Evolutionary conservation across 768 basidiomycete species (phyloP), one percentile per base, ranked within the genome.

Genomic region (Rubroboletus pulcherrimus): DNA sequence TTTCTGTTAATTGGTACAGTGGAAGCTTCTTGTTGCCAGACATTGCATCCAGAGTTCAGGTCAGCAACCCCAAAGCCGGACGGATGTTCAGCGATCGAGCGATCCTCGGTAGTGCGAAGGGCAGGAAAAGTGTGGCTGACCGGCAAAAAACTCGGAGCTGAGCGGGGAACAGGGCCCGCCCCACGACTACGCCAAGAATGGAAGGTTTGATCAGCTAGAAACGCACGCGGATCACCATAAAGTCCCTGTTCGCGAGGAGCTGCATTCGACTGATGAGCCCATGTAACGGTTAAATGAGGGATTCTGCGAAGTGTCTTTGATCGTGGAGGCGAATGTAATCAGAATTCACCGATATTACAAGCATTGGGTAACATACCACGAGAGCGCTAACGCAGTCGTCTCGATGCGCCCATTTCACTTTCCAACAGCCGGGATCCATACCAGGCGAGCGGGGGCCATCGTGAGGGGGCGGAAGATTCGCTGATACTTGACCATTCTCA

Each of bases 341-440:
- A 59, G 53, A 19, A 45, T 44, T 42, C 24, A n/a, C n/a, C 5
- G 43, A 10, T 31, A 37, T 43, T n/a, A 45, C 7, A 42, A 31
- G 19, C 11, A 17, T 33, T 21, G 31, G 17, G n/a, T 46, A 17
- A 68, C 74, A 53, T 66, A 89, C 90, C 80, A 82, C 81, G 45
- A 89, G 74, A 24, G 90, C 90, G 57, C 74, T 81, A 40, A 90
- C 79, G 56, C 85, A 87, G 60, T 92, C 85, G 56, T 89, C 85
- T 41, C 90, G 78, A 67, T 88, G 82, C 29, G 79, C 75, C 87
- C 87, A 93, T 65, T 91, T 93, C 39, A 91, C 77, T 63, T 87
- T 87, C 83, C 87, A 91, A 55, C 85, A 84, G 5, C 76, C 70
- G 1, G 62, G 58, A 50, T 84, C 81, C 88, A 89, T 91, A 11